A percentile compares a stretch with the other conserved stretches of the same genome.
Evolutionary conservation across 139 green algal species (phyloP).

Genomic region (Chlorella sp.): DNA sequence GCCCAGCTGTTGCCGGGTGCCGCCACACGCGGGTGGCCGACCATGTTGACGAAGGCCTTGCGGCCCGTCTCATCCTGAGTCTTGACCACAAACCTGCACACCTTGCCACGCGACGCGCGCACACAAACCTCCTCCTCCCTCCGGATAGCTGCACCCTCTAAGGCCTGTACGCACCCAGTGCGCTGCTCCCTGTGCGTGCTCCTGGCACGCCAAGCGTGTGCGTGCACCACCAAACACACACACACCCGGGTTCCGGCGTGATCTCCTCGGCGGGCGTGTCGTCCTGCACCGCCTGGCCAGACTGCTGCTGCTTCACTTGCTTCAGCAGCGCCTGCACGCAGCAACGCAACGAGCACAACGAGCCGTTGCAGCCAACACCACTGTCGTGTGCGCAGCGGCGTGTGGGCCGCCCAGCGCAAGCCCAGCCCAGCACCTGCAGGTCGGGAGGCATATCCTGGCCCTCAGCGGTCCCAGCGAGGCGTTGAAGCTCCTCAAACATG

Average conservation of each 20-base stretch:
- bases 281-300: slow-evolving; percentile 19
- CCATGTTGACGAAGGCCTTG: slow-evolving; percentile 80
- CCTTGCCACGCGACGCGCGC: background rate
- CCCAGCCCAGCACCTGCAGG: too few species aligned
- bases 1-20: slow-evolving; percentile 47
- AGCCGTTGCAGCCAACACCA: too few species aligned
- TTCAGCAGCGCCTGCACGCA: slow-evolving; percentile 14
- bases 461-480: too few species aligned
- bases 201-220: background rate
- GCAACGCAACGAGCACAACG: too few species aligned
- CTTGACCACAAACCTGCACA: slow-evolving; percentile 66
- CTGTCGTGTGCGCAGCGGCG: too few species aligned
- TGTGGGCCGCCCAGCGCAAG: too few species aligned
- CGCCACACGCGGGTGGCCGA: slow-evolving; percentile 37
- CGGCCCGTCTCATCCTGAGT: slow-evolving; percentile 37
- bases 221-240: too few species aligned
- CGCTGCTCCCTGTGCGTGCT: background rate
- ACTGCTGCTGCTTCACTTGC: slow-evolving; percentile 39
- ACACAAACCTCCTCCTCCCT: background rate
- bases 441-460: too few species aligned
- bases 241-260: slow-evolving; percentile 40
- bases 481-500: too few species aligned
- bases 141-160: background rate
- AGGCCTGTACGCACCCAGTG: background rate
- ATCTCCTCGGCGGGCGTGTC: slow-evolving; percentile 32